Conservation (phyloP, 768 basidiomycete species). For the Pulveroboletus sp. region DNA sequence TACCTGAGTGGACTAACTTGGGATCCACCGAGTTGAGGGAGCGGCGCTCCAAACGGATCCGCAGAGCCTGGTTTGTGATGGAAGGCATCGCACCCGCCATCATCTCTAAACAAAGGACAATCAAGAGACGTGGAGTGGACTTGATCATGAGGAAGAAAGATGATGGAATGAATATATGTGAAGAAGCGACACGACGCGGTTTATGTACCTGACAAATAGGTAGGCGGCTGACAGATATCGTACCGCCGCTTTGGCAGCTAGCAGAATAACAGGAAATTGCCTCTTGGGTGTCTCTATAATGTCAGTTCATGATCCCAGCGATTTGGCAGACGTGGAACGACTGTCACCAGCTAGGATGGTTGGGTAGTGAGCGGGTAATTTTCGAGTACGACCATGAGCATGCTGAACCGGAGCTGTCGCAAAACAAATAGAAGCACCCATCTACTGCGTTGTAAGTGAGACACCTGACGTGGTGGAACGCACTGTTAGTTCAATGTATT, state of each 20-base stretch:
- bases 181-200: neutral
- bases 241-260: conserved; percentile 1
- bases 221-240: conserved; percentile 14
- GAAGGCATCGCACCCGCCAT: conserved; percentile 7
- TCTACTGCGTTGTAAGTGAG: too few relatives aligned
- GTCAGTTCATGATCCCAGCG: neutral
- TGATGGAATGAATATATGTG: neutral
- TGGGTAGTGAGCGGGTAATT: neutral
- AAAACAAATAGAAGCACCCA: too few relatives aligned
- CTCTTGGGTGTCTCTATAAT: neutral
- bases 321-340: neutral
- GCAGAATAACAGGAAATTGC: neutral
- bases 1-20: neutral
- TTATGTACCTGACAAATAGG: conserved; percentile 5
- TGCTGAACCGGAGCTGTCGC: neutral
- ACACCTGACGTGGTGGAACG: neutral
- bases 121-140: neutral
- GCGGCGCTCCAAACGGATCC: conserved; percentile 9
- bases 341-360: neutral
- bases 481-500: too few relatives aligned
- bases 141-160: conserved; percentile 7
- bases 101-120: neutral
- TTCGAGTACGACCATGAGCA: too few relatives aligned
- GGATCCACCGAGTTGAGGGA: neutral
- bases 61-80: neutral